These are phyloP conservation scores for Nannochloris sp. DNA, from an alignment of 139 green algal genomes.

Conservation along the genomic window DNA sequence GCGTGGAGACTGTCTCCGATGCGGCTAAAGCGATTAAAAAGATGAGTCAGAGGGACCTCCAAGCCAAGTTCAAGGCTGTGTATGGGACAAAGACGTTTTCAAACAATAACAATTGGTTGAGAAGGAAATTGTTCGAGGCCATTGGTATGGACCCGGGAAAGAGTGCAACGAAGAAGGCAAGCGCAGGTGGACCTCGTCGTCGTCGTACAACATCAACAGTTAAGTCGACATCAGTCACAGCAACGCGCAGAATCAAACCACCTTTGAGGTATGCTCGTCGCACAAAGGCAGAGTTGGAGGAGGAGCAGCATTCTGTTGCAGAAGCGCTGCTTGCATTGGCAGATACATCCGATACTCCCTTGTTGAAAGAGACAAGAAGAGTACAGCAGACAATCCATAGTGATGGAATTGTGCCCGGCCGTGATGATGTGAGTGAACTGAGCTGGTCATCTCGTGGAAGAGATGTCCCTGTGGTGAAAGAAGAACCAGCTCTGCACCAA, in stretches of 20 bases:
- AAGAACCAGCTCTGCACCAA: not conserved
- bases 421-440: not conserved
- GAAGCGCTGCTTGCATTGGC: conserved; percentile 25
- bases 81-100: conserved; percentile 24
- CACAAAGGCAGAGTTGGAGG: not conserved
- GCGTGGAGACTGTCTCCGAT: conserved; percentile 12
- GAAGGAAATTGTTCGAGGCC: conserved; percentile 32
- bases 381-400: not conserved
- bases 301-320: conserved; percentile 1
- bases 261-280: not conserved
- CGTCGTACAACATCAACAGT: conserved; percentile 2
- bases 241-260: not conserved
- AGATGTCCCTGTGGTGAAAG: not conserved
- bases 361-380: conserved; percentile 7
- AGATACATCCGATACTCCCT: not conserved
- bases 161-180: conserved; percentile 20
- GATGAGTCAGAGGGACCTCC: conserved; percentile 32
- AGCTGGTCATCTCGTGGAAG: conserved; percentile 1
- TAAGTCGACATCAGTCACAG: no score
- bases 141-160: conserved; percentile 27
- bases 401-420: conserved; percentile 5
- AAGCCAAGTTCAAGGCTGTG: conserved; percentile 25
- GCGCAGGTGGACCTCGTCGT: not conserved
- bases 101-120: conserved; percentile 41
- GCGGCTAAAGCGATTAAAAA: conserved; percentile 26